phyloP scores from a whole-genome alignment of 768 basidiomycete species.

The Calvatia gigantea region DNA sequence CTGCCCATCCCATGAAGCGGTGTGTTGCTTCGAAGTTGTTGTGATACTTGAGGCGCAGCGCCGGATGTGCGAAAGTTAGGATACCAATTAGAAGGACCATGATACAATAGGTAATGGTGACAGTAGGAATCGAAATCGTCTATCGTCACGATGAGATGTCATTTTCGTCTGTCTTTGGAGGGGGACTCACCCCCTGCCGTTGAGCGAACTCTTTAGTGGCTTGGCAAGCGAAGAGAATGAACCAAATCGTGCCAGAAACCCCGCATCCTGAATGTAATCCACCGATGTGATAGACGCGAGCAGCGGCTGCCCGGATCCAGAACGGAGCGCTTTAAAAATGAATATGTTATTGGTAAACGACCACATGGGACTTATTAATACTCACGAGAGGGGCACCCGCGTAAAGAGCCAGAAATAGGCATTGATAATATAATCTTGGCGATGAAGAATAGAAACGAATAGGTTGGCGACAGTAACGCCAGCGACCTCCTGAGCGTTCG shows the following conservation, averaged over 20 bases:
- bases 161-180: constrained; percentile 8
- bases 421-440: constrained; percentile 57
- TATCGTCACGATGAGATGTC: background rate
- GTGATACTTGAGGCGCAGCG: constrained; percentile 42
- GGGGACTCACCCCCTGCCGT: constrained; percentile 21
- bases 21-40: constrained; percentile 52
- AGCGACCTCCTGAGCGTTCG: constrained; percentile 32
- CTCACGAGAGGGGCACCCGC: constrained; percentile 46
- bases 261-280: constrained; percentile 54
- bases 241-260: constrained; percentile 50
- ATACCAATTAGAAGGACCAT: constrained; percentile 44
- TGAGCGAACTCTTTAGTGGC: constrained; percentile 32
- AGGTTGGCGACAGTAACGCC: constrained; percentile 43
- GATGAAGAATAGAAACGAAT: constrained; percentile 42
- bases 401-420: constrained; percentile 51
- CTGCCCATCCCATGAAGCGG: constrained; percentile 40
- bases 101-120: constrained; percentile 34
- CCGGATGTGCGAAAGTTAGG: constrained; percentile 45
- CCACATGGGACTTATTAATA: background rate
- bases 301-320: constrained; percentile 42
- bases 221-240: constrained; percentile 44
- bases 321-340: constrained; percentile 21
- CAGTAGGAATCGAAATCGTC: constrained; percentile 13
- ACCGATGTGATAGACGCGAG: constrained; percentile 52
- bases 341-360: background rate